phyloP scores from a whole-genome alignment of 371 early-diverging fungal genomes.

The Lichtheimia ornata region DNA sequence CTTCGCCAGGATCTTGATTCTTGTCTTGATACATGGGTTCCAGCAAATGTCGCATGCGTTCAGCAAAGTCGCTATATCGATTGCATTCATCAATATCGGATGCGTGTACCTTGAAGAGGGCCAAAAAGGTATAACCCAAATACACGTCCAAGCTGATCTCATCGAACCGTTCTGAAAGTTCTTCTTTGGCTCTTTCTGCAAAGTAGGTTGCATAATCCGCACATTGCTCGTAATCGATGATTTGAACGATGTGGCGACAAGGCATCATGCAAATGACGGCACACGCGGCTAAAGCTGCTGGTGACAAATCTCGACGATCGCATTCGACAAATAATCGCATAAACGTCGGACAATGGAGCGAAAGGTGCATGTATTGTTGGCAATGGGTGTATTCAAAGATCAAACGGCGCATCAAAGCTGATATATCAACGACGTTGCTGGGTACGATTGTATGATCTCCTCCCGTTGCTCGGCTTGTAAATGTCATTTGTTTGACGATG shows the following conservation, averaged over 20 bases:
- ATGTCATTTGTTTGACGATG: slow-evolving; percentile 4
- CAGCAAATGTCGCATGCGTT: slow-evolving; percentile 25
- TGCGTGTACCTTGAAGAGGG: slow-evolving; percentile 23
- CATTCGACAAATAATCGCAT: slow-evolving; percentile 16
- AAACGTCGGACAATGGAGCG: slow-evolving; percentile 27
- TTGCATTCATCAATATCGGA: slow-evolving; percentile 13
- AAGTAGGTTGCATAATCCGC: slow-evolving; percentile 27
- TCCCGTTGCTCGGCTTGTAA: slow-evolving; percentile 1
- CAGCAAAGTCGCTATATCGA: slow-evolving; percentile 25
- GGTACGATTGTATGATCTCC: background rate
- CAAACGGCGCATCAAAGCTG: slow-evolving; percentile 16
- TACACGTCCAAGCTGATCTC: slow-evolving; percentile 30
- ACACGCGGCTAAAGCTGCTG: slow-evolving; percentile 36
- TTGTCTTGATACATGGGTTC: slow-evolving; percentile 7
- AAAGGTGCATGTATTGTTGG: slow-evolving; percentile 23
- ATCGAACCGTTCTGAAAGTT: slow-evolving; percentile 37
- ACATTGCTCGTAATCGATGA: slow-evolving; percentile 18
- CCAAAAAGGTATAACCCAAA: slow-evolving; percentile 24
- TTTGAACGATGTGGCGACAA: slow-evolving; percentile 24
- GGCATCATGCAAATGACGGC: slow-evolving; percentile 20
- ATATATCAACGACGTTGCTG: slow-evolving; percentile 5
- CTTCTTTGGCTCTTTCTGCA: slow-evolving; percentile 30
- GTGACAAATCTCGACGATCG: slow-evolving; percentile 11
- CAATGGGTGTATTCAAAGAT: slow-evolving; percentile 29
- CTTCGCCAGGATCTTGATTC: background rate